Base-by-base conservation (phyloP, 1,139 yeast genomes). In the Hemisphaericaspora lyxosophila region DNA sequence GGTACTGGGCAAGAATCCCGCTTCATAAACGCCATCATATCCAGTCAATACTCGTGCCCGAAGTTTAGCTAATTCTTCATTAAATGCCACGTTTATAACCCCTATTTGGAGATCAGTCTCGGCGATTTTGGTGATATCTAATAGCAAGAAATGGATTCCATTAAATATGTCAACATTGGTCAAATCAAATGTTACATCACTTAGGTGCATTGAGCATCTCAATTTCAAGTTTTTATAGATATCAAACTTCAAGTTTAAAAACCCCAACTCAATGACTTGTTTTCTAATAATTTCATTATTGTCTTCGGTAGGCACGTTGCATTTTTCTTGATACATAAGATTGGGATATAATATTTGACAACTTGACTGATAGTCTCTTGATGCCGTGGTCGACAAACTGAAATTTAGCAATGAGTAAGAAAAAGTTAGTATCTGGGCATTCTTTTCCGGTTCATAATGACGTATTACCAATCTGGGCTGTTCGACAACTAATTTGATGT, bases 401-500 rank as follows among this genome's bases (percentile, higher is more conserved):
- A 72, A 53, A 42, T 66, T 62, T 35, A 70, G 50, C 36, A 69
- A 55, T 4, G 75, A 67, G 46, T 64, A 69, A 2, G 71, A 62
- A 34, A 64, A 58, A 40, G 62, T 60, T 29, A 71, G 46, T 20
- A 70, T 44, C 41, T 61, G 66, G 0, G 55, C 49, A 14, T 57
- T 48, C 4, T 59, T 47, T 2, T 47, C 46, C 13, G 34, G 34
- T 14, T 57, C 55, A 13, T 53, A 50, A 35, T 62, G 62, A 20
- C 74, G 50, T 2, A 73, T 46, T 7, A 74, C 59, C 3, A 62
- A 38, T 20, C 74, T 52, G 7, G 79, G 78, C 45, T 70, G 76
- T 41, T 67, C 74, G 33, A 71, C 57, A 4, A 70, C 67, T 25
- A 67, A 49, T 41, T 69, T 69, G 20, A 71, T 50, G 44, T 68